Percentiles rank a stretch among this genome's conserved stretches.
phyloP scores from a whole-genome alignment of 345 rosid genomes.

The Bruguiera parviflora region DNA sequence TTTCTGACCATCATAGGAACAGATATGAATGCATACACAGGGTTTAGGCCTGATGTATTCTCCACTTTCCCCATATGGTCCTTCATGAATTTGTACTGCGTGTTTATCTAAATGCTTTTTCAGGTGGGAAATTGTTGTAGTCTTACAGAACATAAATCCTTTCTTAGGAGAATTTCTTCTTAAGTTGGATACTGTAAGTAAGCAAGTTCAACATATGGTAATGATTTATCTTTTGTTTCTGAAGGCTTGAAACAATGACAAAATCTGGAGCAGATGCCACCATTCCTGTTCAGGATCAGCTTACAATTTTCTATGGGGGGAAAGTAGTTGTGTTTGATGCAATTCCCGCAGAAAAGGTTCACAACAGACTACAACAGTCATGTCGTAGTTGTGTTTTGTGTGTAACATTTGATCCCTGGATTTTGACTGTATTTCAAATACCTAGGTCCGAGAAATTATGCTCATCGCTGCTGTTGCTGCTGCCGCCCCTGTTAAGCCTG shows the following conservation, averaged over 20 bases:
- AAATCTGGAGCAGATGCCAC: constrained; percentile 35
- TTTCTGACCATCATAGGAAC: too few species aligned
- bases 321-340: constrained; percentile 63
- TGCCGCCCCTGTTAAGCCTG: constrained; percentile 43
- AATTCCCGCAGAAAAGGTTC: constrained; percentile 69
- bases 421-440: constrained; percentile 9
- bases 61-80: too few species aligned
- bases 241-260: constrained; percentile 34
- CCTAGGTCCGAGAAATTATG: constrained; percentile 67
- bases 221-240: constrained; percentile 5
- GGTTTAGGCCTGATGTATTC: too few species aligned
- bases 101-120: too few species aligned
- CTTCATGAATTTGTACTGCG: too few species aligned
- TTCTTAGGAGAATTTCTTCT: too few species aligned
- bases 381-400: neutral
- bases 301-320: constrained; percentile 83
- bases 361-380: neutral
- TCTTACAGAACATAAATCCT: too few species aligned
- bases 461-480: constrained; percentile 62
- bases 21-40: too few species aligned
- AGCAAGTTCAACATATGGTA: too few species aligned
- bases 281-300: constrained; percentile 44
- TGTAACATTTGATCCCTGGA: neutral
- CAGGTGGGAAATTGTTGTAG: too few species aligned
- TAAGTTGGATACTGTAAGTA: too few species aligned